A percentile compares a stretch with the other conserved stretches of the same genome.
These are phyloP conservation scores for Penicillium atrosanguineum DNA, from an alignment of 495 filamentous ascomycete species.

Conservation along the genomic window DNA sequence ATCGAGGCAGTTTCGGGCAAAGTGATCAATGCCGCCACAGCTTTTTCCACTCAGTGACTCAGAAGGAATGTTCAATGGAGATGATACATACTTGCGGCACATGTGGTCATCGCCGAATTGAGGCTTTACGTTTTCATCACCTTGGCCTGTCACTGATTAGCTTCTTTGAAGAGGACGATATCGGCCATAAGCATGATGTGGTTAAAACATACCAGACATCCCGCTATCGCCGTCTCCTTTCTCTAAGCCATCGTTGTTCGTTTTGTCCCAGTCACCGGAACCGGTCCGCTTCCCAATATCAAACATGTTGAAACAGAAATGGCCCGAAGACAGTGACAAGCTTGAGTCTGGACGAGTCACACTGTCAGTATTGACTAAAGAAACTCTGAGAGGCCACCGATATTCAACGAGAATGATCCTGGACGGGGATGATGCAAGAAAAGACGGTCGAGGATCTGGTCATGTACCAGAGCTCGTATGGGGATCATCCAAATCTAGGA, in stretches of 20 bases:
- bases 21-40: constrained; percentile 53
- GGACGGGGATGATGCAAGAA: not conserved
- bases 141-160: not conserved
- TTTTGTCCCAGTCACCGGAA: not conserved
- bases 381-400: not conserved
- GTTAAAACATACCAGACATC: not conserved
- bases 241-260: not conserved
- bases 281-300: not conserved
- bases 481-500: not conserved
- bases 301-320: not conserved
- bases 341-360: not conserved
- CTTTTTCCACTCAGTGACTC: constrained; percentile 29
- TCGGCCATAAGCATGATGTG: not conserved
- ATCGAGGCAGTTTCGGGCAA: constrained; percentile 57
- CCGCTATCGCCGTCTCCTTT: not conserved
- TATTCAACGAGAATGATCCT: not conserved
- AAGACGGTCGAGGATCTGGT: not conserved
- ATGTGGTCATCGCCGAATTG: constrained; percentile 18
- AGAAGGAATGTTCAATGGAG: not conserved
- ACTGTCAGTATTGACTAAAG: not conserved
- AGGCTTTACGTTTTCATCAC: not conserved
- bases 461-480: not conserved
- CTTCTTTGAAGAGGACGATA: not conserved
- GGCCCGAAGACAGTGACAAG: not conserved
- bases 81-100: constrained; percentile 47